These are phyloP conservation scores for Quercus berberidifolia DNA, from an alignment of 306 rosid species.

Conservation along the genomic window DNA sequence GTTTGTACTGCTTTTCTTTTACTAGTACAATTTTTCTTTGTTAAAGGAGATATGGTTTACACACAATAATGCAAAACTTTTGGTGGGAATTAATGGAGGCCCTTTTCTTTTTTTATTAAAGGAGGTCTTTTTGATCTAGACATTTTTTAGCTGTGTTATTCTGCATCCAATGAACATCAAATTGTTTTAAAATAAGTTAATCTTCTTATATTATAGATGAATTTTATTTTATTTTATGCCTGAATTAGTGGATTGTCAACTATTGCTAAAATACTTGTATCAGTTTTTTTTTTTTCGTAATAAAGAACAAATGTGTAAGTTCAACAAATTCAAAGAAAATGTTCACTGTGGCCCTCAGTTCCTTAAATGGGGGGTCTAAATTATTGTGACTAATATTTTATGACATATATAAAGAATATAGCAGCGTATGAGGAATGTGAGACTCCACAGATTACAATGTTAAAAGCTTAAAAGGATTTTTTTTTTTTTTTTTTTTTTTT, in stretches of 20 bases:
- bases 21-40: neutral
- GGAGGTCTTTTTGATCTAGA: neutral
- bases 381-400: neutral
- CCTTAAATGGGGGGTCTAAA: no score
- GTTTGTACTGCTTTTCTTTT: neutral
- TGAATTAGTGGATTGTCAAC: neutral
- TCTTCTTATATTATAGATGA: neutral
- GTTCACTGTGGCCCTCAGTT: neutral
- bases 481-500: no score
- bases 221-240: neutral
- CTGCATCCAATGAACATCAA: neutral
- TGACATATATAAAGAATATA: neutral
- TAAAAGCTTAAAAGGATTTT: no score
- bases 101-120: neutral
- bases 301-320: neutral
- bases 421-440: no score
- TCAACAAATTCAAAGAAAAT: neutral
- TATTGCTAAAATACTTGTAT: neutral
- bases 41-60: slow-evolving; percentile 26
- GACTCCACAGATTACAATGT: no score
- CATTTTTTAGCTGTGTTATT: neutral
- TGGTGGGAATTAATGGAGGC: slow-evolving; percentile 6
- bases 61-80: slow-evolving; percentile 31
- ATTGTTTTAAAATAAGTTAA: neutral
- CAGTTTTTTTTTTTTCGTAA: neutral